Evolutionary conservation across 1,284 basidiomycete genomes (phyloP), one percentile per base, ranked within the genome.

Genomic region (Ganoderma leucocontextum): DNA sequence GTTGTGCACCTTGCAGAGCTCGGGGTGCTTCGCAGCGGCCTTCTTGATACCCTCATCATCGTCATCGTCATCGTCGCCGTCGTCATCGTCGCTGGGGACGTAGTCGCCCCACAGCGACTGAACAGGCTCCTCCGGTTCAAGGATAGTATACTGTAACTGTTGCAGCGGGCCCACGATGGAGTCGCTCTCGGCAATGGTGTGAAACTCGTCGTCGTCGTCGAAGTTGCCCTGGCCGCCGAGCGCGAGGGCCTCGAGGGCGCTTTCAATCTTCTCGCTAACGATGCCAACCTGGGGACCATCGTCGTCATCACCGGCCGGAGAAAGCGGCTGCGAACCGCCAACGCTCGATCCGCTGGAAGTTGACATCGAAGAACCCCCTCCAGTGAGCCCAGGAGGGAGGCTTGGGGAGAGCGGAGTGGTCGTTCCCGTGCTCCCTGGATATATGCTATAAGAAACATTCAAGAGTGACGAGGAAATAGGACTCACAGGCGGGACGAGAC

Each of bases 1-100:
- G 55, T 73, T 73, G 66, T 79, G 78, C 7, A 65, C 64, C 2
- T 58, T 61, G 65, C 77, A 79, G 19, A 73, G 44, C 39, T 67
- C 36, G 60, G 63, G 70, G 13, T 70, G 47, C 49, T 60, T 60
- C 22, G 29, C 58, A 8, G 47, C 47, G 5, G 44, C 62, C n/a
- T 57, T 63, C 38, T 35, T 49, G 38, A 64, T 53, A 8, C 29
- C 42, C 1, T 57, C 33, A 4, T 66, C 68, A 5, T 66, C 68
- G 38, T 61, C 62, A 1, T 62, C 67, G 15, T 62, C 67, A 8
- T 69, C 61, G 7, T 62, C 67, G 38, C 49, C 63, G 22, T 57
- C 39, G 29, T 57, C 65, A 35, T 60, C 44, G 7, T 53, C 59
- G 13, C 17, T 9, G 38, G 29, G 35, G 4, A 22, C 58, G 52